Percentiles rank a stretch among this genome's conserved stretches.
Evolutionary conservation across 202 grass and related monocot species (phyloP).

Genomic region (Carex arenaria): DNA sequence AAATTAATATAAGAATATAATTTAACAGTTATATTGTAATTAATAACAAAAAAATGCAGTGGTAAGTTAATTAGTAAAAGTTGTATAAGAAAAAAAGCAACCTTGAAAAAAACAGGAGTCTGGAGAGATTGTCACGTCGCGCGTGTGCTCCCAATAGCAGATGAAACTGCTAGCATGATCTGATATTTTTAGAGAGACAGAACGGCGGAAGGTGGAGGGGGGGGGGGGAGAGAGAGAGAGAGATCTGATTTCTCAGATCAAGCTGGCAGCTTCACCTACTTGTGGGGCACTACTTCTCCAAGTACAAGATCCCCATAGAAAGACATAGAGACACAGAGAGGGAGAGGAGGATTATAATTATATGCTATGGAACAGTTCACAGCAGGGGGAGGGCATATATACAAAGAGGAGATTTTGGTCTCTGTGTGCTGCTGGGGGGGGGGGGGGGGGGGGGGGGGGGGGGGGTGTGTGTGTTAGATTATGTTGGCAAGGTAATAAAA

Average conservation of each 20-base stretch:
- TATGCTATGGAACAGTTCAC: conserved; percentile 17
- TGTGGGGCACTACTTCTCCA: conserved; percentile 26
- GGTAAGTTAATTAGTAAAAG: background rate
- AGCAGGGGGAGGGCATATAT: background rate
- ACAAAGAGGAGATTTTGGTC: background rate
- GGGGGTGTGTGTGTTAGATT: background rate
- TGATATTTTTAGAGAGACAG: conserved; percentile 26
- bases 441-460: background rate
- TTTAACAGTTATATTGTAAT: background rate
- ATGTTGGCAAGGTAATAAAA: background rate
- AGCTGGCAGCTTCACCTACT: conserved; percentile 78
- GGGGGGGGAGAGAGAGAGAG: background rate
- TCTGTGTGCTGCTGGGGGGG: no score
- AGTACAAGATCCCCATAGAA: background rate
- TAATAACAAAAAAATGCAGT: background rate
- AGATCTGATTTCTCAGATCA: conserved; percentile 45
- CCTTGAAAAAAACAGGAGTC: background rate
- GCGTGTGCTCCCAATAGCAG: conserved; percentile 46
- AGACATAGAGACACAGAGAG: background rate
- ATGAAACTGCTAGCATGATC: conserved; percentile 85
- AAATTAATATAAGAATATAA: background rate
- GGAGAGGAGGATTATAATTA: background rate
- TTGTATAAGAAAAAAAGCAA: background rate
- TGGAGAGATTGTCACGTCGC: background rate
- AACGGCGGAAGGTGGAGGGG: background rate